phyloP scores from a whole-genome alignment of 257 asterid genomes.

The Lycium ferocissimum region DNA sequence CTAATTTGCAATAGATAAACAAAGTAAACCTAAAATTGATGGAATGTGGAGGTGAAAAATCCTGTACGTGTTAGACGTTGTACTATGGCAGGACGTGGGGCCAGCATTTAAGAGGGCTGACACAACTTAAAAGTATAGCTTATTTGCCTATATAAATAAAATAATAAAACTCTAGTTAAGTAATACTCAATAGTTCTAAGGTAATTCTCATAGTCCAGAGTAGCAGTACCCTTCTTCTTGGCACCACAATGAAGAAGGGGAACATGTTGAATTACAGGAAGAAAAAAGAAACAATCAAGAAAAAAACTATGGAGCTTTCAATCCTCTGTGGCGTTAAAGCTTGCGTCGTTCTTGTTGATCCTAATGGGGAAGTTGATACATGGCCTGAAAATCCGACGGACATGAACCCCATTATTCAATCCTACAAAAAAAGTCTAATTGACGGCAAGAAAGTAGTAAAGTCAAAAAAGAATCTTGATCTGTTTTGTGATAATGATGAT shows the following conservation, averaged over 20 bases:
- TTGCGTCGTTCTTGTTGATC: constrained; percentile 29
- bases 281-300: not conserved
- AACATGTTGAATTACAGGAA: not conserved
- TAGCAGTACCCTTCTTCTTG: not conserved
- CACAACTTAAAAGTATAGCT: too few relatives aligned
- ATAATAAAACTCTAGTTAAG: not conserved
- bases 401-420: not conserved
- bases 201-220: not conserved
- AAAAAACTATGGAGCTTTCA: constrained; percentile 29
- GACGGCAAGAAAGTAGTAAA: not conserved
- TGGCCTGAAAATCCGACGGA: constrained; percentile 38
- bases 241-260: not conserved
- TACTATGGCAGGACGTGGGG: too few relatives aligned
- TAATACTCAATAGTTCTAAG: not conserved
- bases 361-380: constrained; percentile 18
- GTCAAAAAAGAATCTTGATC: not conserved
- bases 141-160: too few relatives aligned
- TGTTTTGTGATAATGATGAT: not conserved
- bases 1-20: too few relatives aligned
- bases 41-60: too few relatives aligned
- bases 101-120: too few relatives aligned
- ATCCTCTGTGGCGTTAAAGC: constrained; percentile 31
- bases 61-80: too few relatives aligned
- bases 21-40: too few relatives aligned
- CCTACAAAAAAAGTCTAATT: not conserved